Conservation (phyloP, 495 filamentous ascomycete species). For the Neurospora sp. region DNA sequence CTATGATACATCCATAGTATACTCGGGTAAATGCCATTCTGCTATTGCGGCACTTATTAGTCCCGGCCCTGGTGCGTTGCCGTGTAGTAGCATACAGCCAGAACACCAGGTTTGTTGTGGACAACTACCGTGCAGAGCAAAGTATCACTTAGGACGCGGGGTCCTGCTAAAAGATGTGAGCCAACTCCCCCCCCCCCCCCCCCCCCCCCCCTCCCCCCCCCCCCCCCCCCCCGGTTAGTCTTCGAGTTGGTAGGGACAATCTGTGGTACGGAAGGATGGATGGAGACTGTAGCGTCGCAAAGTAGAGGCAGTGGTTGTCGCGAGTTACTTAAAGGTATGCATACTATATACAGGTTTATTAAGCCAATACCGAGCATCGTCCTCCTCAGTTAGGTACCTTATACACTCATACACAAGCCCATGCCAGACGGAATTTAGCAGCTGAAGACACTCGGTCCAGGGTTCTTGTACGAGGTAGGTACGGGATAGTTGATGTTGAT, state of each 20-base stretch:
- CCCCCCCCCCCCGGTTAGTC: neutral
- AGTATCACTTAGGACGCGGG: neutral
- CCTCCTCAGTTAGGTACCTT: neutral
- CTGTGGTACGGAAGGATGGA: neutral
- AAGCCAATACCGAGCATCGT: neutral
- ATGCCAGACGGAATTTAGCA: conserved; percentile 19
- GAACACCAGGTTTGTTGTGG: neutral
- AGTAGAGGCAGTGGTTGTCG: neutral
- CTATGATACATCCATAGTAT: neutral
- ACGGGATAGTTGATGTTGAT: conserved; percentile 37
- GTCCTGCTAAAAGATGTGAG: neutral
- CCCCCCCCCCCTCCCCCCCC: too few relatives aligned
- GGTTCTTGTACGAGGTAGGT: conserved; percentile 34
- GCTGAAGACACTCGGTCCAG: conserved; percentile 29
- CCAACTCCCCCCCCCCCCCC: too few relatives aligned
- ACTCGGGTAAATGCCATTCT: neutral
- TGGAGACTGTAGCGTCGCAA: neutral
- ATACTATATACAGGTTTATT: neutral
- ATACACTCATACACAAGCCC: conserved; percentile 13
- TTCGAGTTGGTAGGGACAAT: neutral
- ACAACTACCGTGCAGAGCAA: neutral
- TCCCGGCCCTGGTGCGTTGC: neutral
- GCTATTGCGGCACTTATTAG: neutral
- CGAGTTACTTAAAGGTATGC: neutral
- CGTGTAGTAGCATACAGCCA: neutral